Conservation (phyloP, 352 stramenopile genomes). For the Nothophytophthora sp. region DNA sequence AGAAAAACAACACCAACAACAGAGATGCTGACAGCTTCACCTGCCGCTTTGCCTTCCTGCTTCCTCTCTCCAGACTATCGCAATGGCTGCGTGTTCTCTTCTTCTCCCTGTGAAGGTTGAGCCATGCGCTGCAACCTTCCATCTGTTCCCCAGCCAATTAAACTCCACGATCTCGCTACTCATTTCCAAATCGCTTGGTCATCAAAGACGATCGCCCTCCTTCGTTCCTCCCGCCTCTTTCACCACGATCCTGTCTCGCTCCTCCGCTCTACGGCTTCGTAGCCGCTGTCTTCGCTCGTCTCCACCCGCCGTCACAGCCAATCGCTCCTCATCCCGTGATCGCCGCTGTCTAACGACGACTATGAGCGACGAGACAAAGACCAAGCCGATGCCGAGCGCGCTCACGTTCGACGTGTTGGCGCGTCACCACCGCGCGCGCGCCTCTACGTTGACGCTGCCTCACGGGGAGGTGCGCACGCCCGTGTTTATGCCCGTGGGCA, state of each 20-base stretch:
- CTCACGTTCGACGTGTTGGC: slow-evolving; percentile 50
- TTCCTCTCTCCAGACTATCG: slow-evolving; percentile 1
- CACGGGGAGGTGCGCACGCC: slow-evolving; percentile 91
- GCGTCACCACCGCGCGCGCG: slow-evolving; percentile 58
- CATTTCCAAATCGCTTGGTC: too few species aligned
- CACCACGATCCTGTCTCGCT: background rate
- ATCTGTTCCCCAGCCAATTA: too few species aligned
- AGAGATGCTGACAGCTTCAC: too few species aligned
- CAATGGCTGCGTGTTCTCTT: too few species aligned
- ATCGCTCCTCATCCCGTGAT: slow-evolving; percentile 7
- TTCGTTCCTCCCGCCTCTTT: background rate
- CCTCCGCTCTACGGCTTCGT: background rate
- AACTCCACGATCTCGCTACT: too few species aligned
- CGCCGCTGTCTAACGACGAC: background rate
- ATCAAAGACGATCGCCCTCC: background rate
- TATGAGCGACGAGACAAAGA: background rate
- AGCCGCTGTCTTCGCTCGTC: background rate
- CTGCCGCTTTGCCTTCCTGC: slow-evolving; percentile 4
- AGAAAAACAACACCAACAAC: too few species aligned
- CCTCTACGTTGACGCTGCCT: slow-evolving; percentile 73
- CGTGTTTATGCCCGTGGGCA: slow-evolving; percentile 98
- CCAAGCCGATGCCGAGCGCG: slow-evolving; percentile 49
- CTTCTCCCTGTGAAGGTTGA: too few species aligned
- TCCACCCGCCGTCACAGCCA: background rate
- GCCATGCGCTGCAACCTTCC: too few species aligned